A percentile compares a stretch with the other conserved stretches of the same genome.
Conservation (phyloP, 2,329 filamentous ascomycete species). For the Diaporthe helianthi region DNA sequence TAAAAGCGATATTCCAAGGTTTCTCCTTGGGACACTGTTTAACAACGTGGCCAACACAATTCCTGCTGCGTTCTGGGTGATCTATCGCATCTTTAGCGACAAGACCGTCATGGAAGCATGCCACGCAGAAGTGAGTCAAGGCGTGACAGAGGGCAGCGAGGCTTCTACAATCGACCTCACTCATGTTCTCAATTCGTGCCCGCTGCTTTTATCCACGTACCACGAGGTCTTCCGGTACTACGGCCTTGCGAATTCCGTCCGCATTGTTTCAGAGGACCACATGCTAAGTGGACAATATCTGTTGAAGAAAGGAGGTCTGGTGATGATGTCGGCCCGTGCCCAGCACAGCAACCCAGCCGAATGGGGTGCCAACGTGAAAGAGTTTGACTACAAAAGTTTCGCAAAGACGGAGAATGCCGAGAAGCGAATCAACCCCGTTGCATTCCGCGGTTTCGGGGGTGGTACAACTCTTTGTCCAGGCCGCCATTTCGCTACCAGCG, state of each 20-base stretch:
- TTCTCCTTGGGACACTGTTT: slow-evolving; percentile 22
- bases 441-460: slow-evolving; percentile 40
- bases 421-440: not conserved
- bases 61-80: slow-evolving; percentile 18
- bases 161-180: not conserved
- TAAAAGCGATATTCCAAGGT: not conserved
- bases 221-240: slow-evolving; percentile 30
- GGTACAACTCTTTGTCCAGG: slow-evolving; percentile 39
- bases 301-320: slow-evolving; percentile 37
- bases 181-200: slow-evolving; percentile 20
- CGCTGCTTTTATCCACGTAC: slow-evolving; percentile 17
- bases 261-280: slow-evolving; percentile 44
- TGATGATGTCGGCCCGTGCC: slow-evolving; percentile 42
- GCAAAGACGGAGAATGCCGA: slow-evolving; percentile 26
- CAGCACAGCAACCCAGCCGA: slow-evolving; percentile 42
- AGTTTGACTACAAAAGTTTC: slow-evolving; percentile 35
- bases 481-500: slow-evolving; percentile 40
- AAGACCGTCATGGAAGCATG: not conserved
- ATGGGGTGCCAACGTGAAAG: slow-evolving; percentile 41
- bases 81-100: slow-evolving; percentile 32
- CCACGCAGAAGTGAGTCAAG: not conserved
- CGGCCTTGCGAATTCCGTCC: slow-evolving; percentile 40
- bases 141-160: not conserved
- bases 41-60: slow-evolving; percentile 28
- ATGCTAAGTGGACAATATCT: slow-evolving; percentile 39